Conservation (phyloP, 73 alveolate genomes). For the Breviolum minutum region DNA sequence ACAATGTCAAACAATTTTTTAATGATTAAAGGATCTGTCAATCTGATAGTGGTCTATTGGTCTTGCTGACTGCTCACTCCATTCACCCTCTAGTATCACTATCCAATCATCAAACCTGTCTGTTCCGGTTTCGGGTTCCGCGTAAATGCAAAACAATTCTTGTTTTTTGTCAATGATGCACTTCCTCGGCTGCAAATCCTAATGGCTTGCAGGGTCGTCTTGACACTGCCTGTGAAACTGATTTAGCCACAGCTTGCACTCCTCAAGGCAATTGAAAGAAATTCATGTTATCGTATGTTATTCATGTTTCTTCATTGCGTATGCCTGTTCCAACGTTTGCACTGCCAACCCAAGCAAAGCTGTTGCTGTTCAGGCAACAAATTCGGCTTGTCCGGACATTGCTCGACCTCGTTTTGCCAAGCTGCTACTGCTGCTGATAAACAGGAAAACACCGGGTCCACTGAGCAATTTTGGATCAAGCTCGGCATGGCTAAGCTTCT, state of each 20-base stretch:
- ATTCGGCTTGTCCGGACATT: conserved; percentile 41
- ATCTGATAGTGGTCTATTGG: too few relatives aligned
- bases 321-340: background rate
- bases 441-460: background rate
- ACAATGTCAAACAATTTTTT: too few relatives aligned
- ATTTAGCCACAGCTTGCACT: conserved; percentile 24
- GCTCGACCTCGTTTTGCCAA: background rate
- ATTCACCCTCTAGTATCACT: too few relatives aligned
- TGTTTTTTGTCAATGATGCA: background rate
- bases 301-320: background rate
- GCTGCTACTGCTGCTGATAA: background rate
- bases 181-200: conserved; percentile 22
- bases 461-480: background rate
- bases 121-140: too few relatives aligned
- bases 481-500: background rate
- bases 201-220: background rate
- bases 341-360: background rate
- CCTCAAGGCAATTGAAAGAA: background rate
- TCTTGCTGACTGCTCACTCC: too few relatives aligned
- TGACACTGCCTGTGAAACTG: conserved; percentile 40
- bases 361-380: conserved; percentile 53
- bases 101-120: too few relatives aligned
- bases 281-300: background rate
- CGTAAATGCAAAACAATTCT: too few relatives aligned
- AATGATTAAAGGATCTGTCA: too few relatives aligned